A percentile compares a stretch with the other conserved stretches of the same genome.
phyloP scores from a whole-genome alignment of 768 basidiomycete species.

The Naganishia onofrii region DNA sequence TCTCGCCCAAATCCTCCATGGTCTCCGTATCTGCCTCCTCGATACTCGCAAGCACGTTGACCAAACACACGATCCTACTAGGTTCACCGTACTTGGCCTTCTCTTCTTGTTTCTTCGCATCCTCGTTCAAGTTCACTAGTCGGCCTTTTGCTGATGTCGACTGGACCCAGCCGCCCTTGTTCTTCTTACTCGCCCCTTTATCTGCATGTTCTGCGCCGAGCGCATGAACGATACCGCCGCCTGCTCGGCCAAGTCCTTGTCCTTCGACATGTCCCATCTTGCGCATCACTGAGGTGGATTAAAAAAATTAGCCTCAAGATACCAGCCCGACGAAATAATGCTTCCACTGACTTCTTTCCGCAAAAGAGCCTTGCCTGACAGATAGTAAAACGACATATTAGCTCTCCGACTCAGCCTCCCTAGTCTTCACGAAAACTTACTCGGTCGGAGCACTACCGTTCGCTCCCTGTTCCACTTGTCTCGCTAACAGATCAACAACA shows the following conservation, averaged over 20 bases:
- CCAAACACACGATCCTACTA: conserved; percentile 81
- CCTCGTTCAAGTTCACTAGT: conserved; percentile 87
- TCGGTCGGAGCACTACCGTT: conserved; percentile 31
- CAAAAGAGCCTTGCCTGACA: conserved; percentile 39
- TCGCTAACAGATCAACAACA: conserved; percentile 27
- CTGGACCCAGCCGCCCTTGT: conserved; percentile 54
- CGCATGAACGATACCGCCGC: conserved; percentile 82
- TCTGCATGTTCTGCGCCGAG: conserved; percentile 70
- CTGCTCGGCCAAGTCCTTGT: conserved; percentile 81
- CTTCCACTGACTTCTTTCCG: conserved; percentile 44
- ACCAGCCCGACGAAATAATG: neutral
- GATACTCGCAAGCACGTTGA: conserved; percentile 74
- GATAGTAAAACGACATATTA: too few species aligned
- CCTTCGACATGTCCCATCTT: conserved; percentile 97
- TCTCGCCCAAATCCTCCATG: conserved; percentile 71
- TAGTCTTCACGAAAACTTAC: conserved; percentile 35
- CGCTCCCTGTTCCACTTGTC: conserved; percentile 16
- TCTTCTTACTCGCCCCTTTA: conserved; percentile 50
- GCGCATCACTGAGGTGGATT: conserved; percentile 76
- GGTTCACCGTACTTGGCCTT: conserved; percentile 79
- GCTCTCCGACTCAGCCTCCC: too few species aligned
- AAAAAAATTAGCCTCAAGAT: conserved; percentile 25
- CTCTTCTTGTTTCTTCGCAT: conserved; percentile 73
- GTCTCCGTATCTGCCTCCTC: conserved; percentile 84
- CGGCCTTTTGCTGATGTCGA: conserved; percentile 68